These are phyloP conservation scores for Oxyria digyna DNA, from an alignment of 148 eudicot species.

Conservation along the genomic window DNA sequence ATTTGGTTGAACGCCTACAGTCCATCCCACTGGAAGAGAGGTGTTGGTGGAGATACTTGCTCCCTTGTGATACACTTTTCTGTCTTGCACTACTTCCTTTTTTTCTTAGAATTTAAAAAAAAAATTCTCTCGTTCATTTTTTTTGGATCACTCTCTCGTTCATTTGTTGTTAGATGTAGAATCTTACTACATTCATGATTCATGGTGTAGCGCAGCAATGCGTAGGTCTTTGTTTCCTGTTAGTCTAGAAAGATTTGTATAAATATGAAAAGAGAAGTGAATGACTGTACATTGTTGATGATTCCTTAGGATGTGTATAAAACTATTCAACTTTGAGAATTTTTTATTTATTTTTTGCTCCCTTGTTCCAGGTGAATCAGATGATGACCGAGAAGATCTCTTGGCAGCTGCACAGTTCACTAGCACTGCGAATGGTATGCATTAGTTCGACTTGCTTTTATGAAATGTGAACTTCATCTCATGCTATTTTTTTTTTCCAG, in stretches of 20 bases:
- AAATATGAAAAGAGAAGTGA: background rate
- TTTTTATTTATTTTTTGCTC: background rate
- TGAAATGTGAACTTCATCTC: background rate
- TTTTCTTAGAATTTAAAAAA: too few species aligned
- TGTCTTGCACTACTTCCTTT: background rate
- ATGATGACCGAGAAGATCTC: slow-evolving; percentile 82
- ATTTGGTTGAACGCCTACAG: slow-evolving; percentile 43
- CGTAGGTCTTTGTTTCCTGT: too few species aligned
- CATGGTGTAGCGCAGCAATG: too few species aligned
- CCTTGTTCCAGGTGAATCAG: slow-evolving; percentile 58
- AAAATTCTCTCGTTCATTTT: too few species aligned
- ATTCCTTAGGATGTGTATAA: background rate
- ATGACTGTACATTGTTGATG: background rate
- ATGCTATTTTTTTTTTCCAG: slow-evolving; percentile 22
- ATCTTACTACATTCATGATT: background rate
- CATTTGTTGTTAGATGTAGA: background rate
- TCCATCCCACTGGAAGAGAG: slow-evolving; percentile 24
- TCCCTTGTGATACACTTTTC: background rate
- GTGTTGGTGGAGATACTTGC: background rate
- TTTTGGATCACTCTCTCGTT: too few species aligned
- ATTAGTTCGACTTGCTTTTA: slow-evolving; percentile 4
- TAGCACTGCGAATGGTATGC: slow-evolving; percentile 55
- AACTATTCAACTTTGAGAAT: background rate
- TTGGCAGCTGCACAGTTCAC: slow-evolving; percentile 61
- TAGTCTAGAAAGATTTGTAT: background rate